These are phyloP conservation scores for Saitozyma sp. DNA, from an alignment of 768 basidiomycete genomes.

Conservation along the genomic window DNA sequence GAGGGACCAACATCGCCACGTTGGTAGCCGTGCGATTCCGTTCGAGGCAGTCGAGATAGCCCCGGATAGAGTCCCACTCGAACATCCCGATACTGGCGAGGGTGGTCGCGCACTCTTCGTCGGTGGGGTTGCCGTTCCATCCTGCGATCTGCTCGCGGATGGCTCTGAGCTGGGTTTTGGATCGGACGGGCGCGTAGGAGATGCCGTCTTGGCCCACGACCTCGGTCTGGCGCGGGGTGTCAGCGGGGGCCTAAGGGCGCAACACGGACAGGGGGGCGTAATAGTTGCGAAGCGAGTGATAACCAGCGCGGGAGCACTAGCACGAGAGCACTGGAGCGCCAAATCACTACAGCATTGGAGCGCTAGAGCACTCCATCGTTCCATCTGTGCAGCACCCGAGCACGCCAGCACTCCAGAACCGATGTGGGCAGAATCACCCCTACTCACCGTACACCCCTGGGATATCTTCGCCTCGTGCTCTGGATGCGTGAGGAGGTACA, in stretches of 20 bases:
- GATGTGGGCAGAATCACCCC: too few relatives aligned
- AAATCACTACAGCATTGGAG: too few relatives aligned
- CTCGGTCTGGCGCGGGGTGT: conserved; percentile 30
- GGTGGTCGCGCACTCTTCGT: conserved; percentile 28
- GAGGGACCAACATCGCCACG: conserved; percentile 45
- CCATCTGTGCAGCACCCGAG: too few relatives aligned
- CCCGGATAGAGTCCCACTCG: conserved; percentile 35
- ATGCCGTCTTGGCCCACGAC: conserved; percentile 51
- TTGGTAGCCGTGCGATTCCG: conserved; percentile 43
- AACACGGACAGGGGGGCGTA: too few relatives aligned
- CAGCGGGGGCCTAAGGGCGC: too few relatives aligned
- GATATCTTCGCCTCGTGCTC: conserved; percentile 44
- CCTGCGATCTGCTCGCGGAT: conserved; percentile 49
- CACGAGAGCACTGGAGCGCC: too few relatives aligned
- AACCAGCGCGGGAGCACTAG: too few relatives aligned
- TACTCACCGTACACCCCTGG: conserved; percentile 49
- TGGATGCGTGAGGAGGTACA: conserved; percentile 46
- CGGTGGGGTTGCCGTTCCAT: conserved; percentile 48
- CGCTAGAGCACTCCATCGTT: conserved; percentile 16
- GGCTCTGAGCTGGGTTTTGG: conserved; percentile 16
- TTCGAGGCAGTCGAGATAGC: conserved; percentile 47
- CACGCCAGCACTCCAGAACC: too few relatives aligned
- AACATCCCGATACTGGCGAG: conserved; percentile 34
- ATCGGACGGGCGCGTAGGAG: conserved; percentile 40
- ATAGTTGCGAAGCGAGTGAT: too few relatives aligned